Percentiles rank a stretch among this genome's conserved stretches.
phyloP scores from a whole-genome alignment of 2,329 filamentous ascomycete genomes.

The Alternaria viburni region DNA sequence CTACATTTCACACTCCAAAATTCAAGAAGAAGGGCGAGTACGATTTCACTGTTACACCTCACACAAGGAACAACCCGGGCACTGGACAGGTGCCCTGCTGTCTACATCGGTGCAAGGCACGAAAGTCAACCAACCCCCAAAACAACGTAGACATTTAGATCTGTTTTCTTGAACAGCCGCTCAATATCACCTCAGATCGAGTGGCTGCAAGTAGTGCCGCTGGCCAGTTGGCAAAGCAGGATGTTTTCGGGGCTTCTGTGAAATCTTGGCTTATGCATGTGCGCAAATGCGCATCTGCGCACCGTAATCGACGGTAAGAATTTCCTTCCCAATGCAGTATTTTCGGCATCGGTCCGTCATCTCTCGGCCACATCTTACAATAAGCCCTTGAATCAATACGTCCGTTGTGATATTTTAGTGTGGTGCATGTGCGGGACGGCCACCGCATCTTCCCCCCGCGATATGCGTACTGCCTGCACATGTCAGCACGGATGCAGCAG shows the following conservation, averaged over 20 bases:
- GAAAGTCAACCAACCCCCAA: neutral
- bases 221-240: neutral
- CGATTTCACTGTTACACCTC: neutral
- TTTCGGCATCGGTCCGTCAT: neutral
- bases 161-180: neutral
- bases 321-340: slow-evolving; percentile 6
- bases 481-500: slow-evolving; percentile 14
- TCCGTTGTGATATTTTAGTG: neutral
- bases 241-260: neutral
- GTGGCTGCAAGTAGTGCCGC: neutral
- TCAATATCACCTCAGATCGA: neutral
- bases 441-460: neutral
- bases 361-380: neutral
- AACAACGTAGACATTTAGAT: neutral
- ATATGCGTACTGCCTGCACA: neutral
- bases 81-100: neutral
- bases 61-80: neutral
- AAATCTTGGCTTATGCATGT: neutral
- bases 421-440: neutral
- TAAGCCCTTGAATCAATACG: neutral
- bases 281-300: slow-evolving; percentile 16
- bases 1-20: neutral
- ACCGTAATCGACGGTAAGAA: slow-evolving; percentile 4
- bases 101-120: neutral
- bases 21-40: neutral